These are phyloP conservation scores for Nakazawaea peltata DNA, from an alignment of 805 yeast genomes.

Conservation along the genomic window DNA sequence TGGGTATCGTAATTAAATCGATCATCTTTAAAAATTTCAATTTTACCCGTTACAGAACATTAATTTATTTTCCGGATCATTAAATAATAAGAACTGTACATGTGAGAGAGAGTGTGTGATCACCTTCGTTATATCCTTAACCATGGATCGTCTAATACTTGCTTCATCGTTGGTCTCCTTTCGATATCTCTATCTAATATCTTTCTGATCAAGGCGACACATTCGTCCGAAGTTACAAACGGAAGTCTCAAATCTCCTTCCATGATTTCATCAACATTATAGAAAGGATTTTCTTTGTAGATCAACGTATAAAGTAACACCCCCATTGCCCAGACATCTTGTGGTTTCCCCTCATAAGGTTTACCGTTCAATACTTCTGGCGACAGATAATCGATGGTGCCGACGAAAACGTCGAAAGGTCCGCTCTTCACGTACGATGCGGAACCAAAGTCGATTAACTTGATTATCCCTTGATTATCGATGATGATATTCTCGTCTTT, in stretches of 20 bases:
- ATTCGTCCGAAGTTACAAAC: constrained; percentile 48
- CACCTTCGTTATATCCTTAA: constrained; percentile 19
- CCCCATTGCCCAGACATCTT: constrained; percentile 97
- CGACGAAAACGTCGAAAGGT: constrained; percentile 95
- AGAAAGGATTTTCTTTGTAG: constrained; percentile 92
- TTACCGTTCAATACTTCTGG: constrained; percentile 91
- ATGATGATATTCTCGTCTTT: constrained; percentile 92
- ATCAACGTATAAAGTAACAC: constrained; percentile 81
- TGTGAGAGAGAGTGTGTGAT: too few relatives aligned
- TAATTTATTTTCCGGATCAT: too few relatives aligned
- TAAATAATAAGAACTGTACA: too few relatives aligned
- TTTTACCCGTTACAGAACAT: too few relatives aligned
- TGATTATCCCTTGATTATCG: constrained; percentile 71
- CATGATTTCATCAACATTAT: constrained; percentile 91
- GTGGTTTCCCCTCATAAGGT: constrained; percentile 87
- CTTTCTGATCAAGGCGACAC: constrained; percentile 50
- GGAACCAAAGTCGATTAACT: constrained; percentile 90
- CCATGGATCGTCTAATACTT: constrained; percentile 71
- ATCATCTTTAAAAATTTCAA: too few relatives aligned
- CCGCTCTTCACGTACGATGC: constrained; percentile 89
- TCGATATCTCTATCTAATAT: constrained; percentile 64
- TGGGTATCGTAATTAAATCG: too few relatives aligned
- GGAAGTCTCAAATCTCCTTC: constrained; percentile 82
- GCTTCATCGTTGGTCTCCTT: constrained; percentile 66
- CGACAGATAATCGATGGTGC: constrained; percentile 95